phyloP scores from a whole-genome alignment of 768 basidiomycete genomes.

The Leccinellum luteum region DNA sequence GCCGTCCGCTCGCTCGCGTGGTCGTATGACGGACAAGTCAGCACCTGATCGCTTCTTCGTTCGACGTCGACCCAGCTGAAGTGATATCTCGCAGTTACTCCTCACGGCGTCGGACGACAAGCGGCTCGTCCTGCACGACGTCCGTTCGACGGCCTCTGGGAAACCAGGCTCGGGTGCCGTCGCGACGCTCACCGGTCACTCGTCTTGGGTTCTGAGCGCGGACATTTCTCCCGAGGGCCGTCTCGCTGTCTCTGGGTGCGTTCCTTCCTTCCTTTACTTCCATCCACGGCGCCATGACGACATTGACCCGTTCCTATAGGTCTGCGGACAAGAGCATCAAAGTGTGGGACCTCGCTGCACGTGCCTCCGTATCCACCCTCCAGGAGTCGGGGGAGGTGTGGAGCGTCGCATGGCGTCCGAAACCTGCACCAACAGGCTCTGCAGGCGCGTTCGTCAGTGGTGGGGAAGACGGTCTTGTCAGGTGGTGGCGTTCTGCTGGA shows the following conservation, averaged over 20 bases:
- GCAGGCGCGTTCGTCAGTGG: slow-evolving; percentile 68
- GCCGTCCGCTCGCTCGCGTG: slow-evolving; percentile 83
- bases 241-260: slow-evolving; percentile 81
- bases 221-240: slow-evolving; percentile 82
- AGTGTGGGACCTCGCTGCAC: slow-evolving; percentile 80
- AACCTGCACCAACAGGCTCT: slow-evolving; percentile 48
- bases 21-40: slow-evolving; percentile 85
- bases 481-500: slow-evolving; percentile 79
- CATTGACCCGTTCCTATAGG: no score
- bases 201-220: slow-evolving; percentile 85
- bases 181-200: slow-evolving; percentile 82
- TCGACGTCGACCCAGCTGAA: background rate
- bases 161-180: slow-evolving; percentile 72
- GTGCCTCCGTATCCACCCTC: slow-evolving; percentile 71
- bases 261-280: no score
- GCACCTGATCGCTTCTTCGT: slow-evolving; percentile 20
- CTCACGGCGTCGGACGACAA: slow-evolving; percentile 93
- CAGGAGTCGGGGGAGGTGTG: slow-evolving; percentile 82
- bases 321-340: no score
- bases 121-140: slow-evolving; percentile 86
- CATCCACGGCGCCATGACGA: background rate
- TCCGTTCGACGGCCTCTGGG: slow-evolving; percentile 62
- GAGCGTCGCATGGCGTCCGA: slow-evolving; percentile 79
- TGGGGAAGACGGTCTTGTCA: slow-evolving; percentile 69
- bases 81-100: slow-evolving; percentile 54